A percentile compares a stretch with the other conserved stretches of the same genome.
These are phyloP conservation scores for Pseudomicrostroma phylloplanum DNA, from an alignment of 1,284 basidiomycete species.

Conservation along the genomic window DNA sequence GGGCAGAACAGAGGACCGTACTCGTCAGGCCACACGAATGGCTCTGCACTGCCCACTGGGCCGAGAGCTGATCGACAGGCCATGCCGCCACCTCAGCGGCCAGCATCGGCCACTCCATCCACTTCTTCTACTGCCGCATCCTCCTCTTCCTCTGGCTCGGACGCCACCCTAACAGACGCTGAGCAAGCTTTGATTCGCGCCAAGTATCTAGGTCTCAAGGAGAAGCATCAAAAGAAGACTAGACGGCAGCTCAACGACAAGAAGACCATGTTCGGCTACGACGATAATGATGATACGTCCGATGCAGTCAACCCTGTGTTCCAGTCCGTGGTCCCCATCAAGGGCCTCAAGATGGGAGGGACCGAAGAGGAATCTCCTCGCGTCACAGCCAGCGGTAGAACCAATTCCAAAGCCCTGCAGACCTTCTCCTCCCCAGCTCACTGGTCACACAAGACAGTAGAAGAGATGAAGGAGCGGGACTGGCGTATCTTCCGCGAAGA, in stretches of 20 bases:
- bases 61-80: background rate
- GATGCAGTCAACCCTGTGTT: conserved; percentile 21
- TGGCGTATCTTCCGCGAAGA: conserved; percentile 99
- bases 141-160: background rate
- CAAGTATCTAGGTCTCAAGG: conserved; percentile 52
- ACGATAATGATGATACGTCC: conserved; percentile 43
- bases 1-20: conserved; percentile 7
- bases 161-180: conserved; percentile 24
- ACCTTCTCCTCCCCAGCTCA: conserved; percentile 68
- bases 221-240: conserved; percentile 67
- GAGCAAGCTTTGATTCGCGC: conserved; percentile 34
- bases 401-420: conserved; percentile 32
- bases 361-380: conserved; percentile 7
- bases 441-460: conserved; percentile 90
- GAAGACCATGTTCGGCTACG: conserved; percentile 99
- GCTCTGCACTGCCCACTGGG: background rate
- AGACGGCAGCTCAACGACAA: conserved; percentile 61
- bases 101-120: background rate
- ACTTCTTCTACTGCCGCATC: background rate
- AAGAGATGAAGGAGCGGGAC: conserved; percentile 93
- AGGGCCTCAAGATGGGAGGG: background rate
- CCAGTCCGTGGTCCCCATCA: conserved; percentile 9
- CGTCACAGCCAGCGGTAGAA: conserved; percentile 23
- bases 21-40: background rate
- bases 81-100: background rate